Conservation (phyloP, 352 stramenopile genomes). For the Phytopythium helicoides region DNA sequence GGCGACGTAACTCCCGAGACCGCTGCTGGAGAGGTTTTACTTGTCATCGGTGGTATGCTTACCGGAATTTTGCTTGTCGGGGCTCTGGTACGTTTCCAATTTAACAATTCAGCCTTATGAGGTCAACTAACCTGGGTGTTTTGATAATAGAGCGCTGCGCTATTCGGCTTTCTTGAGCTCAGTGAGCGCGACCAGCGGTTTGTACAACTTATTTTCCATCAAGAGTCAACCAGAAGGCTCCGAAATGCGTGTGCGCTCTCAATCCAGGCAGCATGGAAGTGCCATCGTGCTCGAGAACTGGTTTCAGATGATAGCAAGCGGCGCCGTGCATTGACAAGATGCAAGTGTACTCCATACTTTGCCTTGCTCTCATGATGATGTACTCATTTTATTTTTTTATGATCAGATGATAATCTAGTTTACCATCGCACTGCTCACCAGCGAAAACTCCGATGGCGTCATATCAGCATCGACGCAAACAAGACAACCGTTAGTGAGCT, state of each 20-base stretch:
- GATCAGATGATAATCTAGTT: conserved; percentile 23
- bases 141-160: conserved; percentile 46
- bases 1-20: conserved; percentile 61
- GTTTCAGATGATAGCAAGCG: not conserved
- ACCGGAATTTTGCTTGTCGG: conserved; percentile 67
- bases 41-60: conserved; percentile 67
- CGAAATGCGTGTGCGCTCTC: conserved; percentile 47
- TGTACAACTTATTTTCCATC: conserved; percentile 41
- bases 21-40: conserved; percentile 47
- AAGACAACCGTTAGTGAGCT: conserved; percentile 39
- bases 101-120: not conserved
- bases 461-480: conserved; percentile 30
- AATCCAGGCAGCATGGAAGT: conserved; percentile 61
- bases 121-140: not conserved
- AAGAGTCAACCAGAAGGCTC: conserved; percentile 39
- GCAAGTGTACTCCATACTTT: conserved; percentile 14
- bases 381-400: conserved; percentile 1
- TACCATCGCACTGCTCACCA: conserved; percentile 40
- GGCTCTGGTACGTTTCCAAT: conserved; percentile 46
- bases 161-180: conserved; percentile 59
- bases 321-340: conserved; percentile 11
- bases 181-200: conserved; percentile 61
- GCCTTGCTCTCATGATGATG: not conserved
- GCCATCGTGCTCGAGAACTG: conserved; percentile 12
- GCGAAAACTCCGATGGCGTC: conserved; percentile 44